phyloP scores from a whole-genome alignment of 208 protist genomes.

The Trypanosoma rangeli region DNA sequence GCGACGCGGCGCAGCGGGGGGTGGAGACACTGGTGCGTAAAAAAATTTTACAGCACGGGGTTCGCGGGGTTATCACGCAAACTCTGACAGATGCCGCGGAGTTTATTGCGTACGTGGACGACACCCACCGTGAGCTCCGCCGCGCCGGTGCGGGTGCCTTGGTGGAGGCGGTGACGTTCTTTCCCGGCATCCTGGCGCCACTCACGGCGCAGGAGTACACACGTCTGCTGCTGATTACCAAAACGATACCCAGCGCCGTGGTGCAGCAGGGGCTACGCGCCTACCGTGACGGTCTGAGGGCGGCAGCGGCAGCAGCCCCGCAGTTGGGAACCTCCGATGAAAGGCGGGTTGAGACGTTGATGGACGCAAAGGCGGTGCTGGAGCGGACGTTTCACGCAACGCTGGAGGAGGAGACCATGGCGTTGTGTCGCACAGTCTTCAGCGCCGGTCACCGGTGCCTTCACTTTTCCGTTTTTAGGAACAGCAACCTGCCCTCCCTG shows the following conservation, averaged over 20 bases:
- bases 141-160: neutral
- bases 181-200: conserved; percentile 36
- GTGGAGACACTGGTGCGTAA: conserved; percentile 30
- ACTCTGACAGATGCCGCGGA: conserved; percentile 33
- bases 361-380: conserved; percentile 14
- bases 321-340: neutral
- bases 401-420: conserved; percentile 33
- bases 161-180: neutral
- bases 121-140: conserved; percentile 23
- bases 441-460: conserved; percentile 29
- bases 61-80: conserved; percentile 39
- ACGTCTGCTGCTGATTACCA: conserved; percentile 27
- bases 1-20: conserved; percentile 8
- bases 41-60: conserved; percentile 28
- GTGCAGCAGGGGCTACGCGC: conserved; percentile 28
- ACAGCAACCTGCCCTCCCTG: conserved; percentile 30
- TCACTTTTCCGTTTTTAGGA: conserved; percentile 45
- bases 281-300: conserved; percentile 18
- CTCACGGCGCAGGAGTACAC: conserved; percentile 28
- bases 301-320: neutral
- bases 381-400: conserved; percentile 25
- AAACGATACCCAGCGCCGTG: conserved; percentile 31
- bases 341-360: neutral
- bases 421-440: conserved; percentile 21
- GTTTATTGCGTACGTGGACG: conserved; percentile 31